phyloP scores from a whole-genome alignment of 2,329 filamentous ascomycete species.

The Aspergillus jensenii region DNA sequence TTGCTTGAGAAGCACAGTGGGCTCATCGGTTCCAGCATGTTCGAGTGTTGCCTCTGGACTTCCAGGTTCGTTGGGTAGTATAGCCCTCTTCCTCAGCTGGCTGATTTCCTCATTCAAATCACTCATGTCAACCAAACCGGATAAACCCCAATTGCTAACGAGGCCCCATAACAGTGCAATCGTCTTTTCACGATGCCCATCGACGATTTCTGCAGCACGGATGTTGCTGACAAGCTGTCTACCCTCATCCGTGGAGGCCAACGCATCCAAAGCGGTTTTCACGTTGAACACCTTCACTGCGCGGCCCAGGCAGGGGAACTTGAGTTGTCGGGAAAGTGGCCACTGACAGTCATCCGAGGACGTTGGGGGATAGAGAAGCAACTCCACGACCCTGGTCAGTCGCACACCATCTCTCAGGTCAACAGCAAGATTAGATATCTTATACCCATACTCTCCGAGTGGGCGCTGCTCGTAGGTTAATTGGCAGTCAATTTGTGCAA shows the following conservation, averaged over 20 bases:
- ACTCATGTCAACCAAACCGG: constrained; percentile 55
- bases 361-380: constrained; percentile 50
- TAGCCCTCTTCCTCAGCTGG: constrained; percentile 38
- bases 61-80: constrained; percentile 17
- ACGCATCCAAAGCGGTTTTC: constrained; percentile 55
- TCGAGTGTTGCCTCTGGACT: constrained; percentile 5
- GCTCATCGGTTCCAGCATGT: constrained; percentile 19
- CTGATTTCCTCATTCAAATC: constrained; percentile 54
- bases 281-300: constrained; percentile 61
- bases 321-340: constrained; percentile 58
- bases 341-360: constrained; percentile 27
- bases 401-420: constrained; percentile 63
- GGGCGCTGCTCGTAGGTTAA: constrained; percentile 55
- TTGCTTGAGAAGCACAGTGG: constrained; percentile 49
- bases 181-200: constrained; percentile 65
- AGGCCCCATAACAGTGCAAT: constrained; percentile 61
- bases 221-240: constrained; percentile 45
- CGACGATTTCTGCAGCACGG: constrained; percentile 59
- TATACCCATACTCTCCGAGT: constrained; percentile 59
- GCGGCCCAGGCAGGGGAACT: constrained; percentile 56
- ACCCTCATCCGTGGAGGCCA: constrained; percentile 46
- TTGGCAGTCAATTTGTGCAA: constrained; percentile 59
- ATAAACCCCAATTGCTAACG: constrained; percentile 57
- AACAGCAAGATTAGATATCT: constrained; percentile 60
- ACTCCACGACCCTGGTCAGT: constrained; percentile 59